Evolutionary conservation across 2,329 filamentous ascomycete species (phyloP).

Genomic region (Scleromitrula shiraiana): DNA sequence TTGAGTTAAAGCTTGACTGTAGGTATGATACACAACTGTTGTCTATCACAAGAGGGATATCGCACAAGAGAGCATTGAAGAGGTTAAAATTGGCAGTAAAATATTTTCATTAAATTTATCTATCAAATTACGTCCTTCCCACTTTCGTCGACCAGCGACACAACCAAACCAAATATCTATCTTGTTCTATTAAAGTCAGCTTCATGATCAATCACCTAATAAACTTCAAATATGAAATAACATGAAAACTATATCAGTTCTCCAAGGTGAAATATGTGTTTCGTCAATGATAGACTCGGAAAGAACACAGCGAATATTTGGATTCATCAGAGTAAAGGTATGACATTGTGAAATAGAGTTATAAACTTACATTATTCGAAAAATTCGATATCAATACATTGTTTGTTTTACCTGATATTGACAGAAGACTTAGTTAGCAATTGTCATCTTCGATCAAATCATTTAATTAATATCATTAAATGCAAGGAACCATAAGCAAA

Average conservation of each 20-base stretch:
- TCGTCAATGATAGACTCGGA: constrained; percentile 30
- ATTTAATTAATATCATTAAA: neutral
- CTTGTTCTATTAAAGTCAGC: no score
- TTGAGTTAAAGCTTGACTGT: no score
- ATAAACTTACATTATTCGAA: neutral
- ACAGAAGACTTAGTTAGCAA: constrained; percentile 19
- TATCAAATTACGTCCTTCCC: no score
- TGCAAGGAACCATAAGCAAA: constrained; percentile 24
- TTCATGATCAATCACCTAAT: no score
- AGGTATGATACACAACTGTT: no score
- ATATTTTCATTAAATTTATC: no score
- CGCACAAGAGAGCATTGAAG: no score
- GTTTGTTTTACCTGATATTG: constrained; percentile 14
- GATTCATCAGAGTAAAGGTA: constrained; percentile 29
- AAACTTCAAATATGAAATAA: neutral
- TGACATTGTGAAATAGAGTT: neutral
- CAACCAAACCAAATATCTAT: no score
- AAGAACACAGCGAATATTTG: constrained; percentile 31
- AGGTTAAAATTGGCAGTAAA: no score
- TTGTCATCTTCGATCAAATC: neutral
- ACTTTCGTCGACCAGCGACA: no score
- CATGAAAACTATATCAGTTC: constrained; percentile 28
- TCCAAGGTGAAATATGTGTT: constrained; percentile 33
- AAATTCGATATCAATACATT: neutral
- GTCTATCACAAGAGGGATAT: no score